Base-by-base conservation (phyloP, 2,329 filamentous ascomycete genomes). In the Ophiostoma pallidulum region DNA sequence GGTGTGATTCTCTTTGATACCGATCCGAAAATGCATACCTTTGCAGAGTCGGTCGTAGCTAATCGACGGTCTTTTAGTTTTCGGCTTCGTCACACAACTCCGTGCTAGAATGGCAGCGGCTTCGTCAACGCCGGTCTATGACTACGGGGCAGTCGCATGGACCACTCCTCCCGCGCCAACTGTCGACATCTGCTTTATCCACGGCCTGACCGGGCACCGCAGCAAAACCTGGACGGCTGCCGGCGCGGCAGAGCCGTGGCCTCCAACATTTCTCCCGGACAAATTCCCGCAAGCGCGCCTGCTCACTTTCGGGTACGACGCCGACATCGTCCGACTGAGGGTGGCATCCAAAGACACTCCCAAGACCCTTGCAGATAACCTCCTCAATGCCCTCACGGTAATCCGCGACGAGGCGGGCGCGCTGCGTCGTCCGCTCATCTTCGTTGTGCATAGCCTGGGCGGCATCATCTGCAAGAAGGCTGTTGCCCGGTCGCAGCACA, bases 291-390 rank as follows among this genome's bases (percentile, higher is more conserved):
- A 51, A 1, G 62, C 62, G 16, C 62, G 66, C 13, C 56, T 69
- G 4, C 57, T 69, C 18, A 65, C 64, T 0, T 69, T 61, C 26
- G 67, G 67, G 14, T 71, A 71, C 51, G 59, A 66, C 28, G 60
- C 61, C n/a, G 59, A 64, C 20, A 43, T 64, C 0, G 35, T 36
- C 20, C 41, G 41, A 8, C 2, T 9, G 8, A 22, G 20, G 3
- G 42, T 45, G 20, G 32, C 42, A 3, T 28, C 42, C 8, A 28
- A 8, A 7, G 31, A 26, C 33, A 26, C 26, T 3, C 19, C 26
- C 22, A 42, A 36, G 10, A 33, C 22, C 2, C 41, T 46, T 4
- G 47, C 42, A 7, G 47, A 43, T 14, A 18, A 35, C 12, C 24
- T 47, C 10, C 44, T 49, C 10, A 26, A 22, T 3, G 12, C 18